These are phyloP conservation scores for Boletus sp. DNA, from an alignment of 1,284 basidiomycete species.

Conservation along the genomic window DNA sequence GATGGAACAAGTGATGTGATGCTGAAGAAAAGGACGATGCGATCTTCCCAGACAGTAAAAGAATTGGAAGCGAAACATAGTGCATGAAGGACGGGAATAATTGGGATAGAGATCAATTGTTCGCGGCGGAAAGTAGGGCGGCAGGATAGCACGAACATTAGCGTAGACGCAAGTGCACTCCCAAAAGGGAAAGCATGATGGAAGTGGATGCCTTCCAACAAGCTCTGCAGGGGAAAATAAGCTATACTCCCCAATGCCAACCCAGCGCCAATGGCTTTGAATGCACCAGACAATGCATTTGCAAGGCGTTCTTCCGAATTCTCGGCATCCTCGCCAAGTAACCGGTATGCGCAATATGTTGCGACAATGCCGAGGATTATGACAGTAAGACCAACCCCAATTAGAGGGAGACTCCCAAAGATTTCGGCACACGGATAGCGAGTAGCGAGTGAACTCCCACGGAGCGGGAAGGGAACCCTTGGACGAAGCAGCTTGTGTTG, in stretches of 20 bases:
- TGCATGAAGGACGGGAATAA: slow-evolving; percentile 64
- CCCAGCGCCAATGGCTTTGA: slow-evolving; percentile 42
- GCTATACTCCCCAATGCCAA: slow-evolving; percentile 39
- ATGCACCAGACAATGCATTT: slow-evolving; percentile 29
- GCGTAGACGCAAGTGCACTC: slow-evolving; percentile 22
- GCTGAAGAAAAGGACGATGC: slow-evolving; percentile 71
- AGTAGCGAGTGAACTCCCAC: slow-evolving; percentile 57
- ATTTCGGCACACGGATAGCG: slow-evolving; percentile 69
- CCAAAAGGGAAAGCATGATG: slow-evolving; percentile 47
- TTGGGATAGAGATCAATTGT: slow-evolving; percentile 34
- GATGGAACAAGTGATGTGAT: slow-evolving; percentile 59
- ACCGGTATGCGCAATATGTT: slow-evolving; percentile 47
- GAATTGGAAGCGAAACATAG: slow-evolving; percentile 86
- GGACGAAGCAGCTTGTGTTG: slow-evolving; percentile 22
- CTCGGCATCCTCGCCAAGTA: slow-evolving; percentile 28
- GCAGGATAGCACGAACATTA: slow-evolving; percentile 15
- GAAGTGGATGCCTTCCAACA: slow-evolving; percentile 41
- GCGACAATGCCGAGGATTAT: slow-evolving; percentile 47
- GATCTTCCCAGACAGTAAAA: slow-evolving; percentile 95
- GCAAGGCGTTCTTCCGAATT: slow-evolving; percentile 35
- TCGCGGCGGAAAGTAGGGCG: slow-evolving; percentile 9
- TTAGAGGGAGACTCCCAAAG: slow-evolving; percentile 88
- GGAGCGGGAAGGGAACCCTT: slow-evolving; percentile 39
- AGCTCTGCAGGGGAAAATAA: slow-evolving; percentile 33
- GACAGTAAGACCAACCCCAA: slow-evolving; percentile 61